Conservation (phyloP, 225 moss, liverwort and hornwort species). For the Ulota crispa region DNA sequence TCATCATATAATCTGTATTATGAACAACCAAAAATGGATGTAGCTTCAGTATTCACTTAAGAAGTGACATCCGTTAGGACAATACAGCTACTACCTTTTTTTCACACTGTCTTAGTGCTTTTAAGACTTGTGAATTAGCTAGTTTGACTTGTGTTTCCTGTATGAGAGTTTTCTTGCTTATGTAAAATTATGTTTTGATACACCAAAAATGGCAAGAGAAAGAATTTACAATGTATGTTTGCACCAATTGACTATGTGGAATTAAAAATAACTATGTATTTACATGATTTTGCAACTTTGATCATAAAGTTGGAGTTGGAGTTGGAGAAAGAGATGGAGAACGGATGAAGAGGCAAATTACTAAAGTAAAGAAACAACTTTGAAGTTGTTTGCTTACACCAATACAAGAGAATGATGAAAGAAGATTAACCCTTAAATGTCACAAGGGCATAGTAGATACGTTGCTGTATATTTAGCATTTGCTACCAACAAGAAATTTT, state of each 20-base stretch:
- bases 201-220: background rate
- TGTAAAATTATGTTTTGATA: background rate
- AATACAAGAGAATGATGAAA: background rate
- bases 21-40: background rate
- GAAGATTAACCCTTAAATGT: no score
- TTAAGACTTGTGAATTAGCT: background rate
- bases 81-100: background rate
- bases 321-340: background rate
- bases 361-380: background rate
- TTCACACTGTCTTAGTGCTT: no score
- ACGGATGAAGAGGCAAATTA: background rate
- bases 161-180: background rate
- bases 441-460: no score
- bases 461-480: no score
- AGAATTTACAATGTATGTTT: background rate
- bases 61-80: no score
- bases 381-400: background rate
- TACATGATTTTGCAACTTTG: background rate
- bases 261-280: background rate
- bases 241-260: background rate
- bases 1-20: no score
- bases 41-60: no score
- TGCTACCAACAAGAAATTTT: no score
- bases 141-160: background rate
- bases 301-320: background rate